Base-by-base conservation (phyloP, 2,329 filamentous ascomycete genomes). In the Didymella pomorum region DNA sequence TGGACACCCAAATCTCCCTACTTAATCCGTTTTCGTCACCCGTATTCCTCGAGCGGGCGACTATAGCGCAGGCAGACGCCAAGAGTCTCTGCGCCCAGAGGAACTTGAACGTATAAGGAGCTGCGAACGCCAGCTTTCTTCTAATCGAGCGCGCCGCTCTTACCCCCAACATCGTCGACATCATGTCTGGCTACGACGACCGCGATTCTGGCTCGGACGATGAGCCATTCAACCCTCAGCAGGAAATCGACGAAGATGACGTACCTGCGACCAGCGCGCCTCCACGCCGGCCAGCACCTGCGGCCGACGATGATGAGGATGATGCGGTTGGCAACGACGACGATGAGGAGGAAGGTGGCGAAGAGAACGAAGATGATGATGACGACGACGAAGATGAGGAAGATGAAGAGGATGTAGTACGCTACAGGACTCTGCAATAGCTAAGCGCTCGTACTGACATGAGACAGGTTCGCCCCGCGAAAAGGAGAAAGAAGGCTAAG, bases 201-300 rank as follows among this genome's bases (percentile, higher is more conserved):
- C 56, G 65, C 51, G 68, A 66, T 54, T 69, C 63, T 28, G 69
- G 66, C 47, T 75, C 73, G 14, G 89, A 90, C 43, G 91, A 95
- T 49, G 93, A 96, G 68, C 90, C 94, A 76, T 97, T 97, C 84
- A 96, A 97, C 76, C 93, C 93, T 49, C 87, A 84, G 47, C 89
- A 89, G 20, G 89, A 86, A 60, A 86, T 92, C 65, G 88, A 87
- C 48, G 90, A 92, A 60, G 84, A 81, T 64, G 79, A 80, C 46
- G 54, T 61, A 60, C 52, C 62, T 28, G 41, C 63, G 23, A 67
- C 58, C 31, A 65, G 69, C 47, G 52, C 61, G 10, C 64, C 61
- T 21, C 56, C 65, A 60, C 67, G 60, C 67, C 61, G 71, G 48
- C 76, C 77, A 49, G 61, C 60, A 14, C 69, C 72, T 52, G 67